Base-by-base conservation (phyloP, 2,329 filamentous ascomycete species). In the Tolypocladium paradoxum region DNA sequence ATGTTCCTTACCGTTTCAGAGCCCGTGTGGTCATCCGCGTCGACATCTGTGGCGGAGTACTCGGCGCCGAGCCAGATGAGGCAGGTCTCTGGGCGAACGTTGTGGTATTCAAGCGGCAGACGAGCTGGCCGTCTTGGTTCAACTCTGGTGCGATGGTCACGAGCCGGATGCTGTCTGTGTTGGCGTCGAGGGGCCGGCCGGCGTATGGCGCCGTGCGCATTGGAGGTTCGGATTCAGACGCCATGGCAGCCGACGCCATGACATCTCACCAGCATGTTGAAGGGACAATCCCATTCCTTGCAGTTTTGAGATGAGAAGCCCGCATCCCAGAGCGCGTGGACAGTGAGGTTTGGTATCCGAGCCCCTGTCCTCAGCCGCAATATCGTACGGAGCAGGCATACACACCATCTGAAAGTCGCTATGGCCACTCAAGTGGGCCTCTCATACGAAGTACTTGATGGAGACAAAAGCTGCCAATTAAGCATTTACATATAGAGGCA, bases 31-130 rank as follows among this genome's bases (percentile, higher is more conserved):
- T 48, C 50, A 14, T 50, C 43, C 3, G 33, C 50, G 18, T 52
- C 34, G 18, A 48, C 16, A 8, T 33, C 33, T n/a, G 55, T 38
- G 48, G 52, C 29, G 9, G 47, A 14, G 40, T 55, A 50, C 49
- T 50, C 34, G 8, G 16, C 37, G 6, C 60, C 58, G 7, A 61
- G 55, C 55, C 56, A 61, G 11, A 59, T 53, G 6, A 60, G 31
- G 16, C 48, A 16, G 56, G 56, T 7, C 48, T 54, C 36, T 47
- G 38, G 2, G 49, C 54, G 33, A 57, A 57, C 2, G 55, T 56
- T 6, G 46, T 50, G n/a, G 38, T 52, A 5, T 45, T 49, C 22
- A 56, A 27, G 20, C 48, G 49, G 29, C 54, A 56, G 6, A 35
- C 27, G 20, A 56, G 24, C 34, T 49, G 49, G 29, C 52, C 54